phyloP scores from a whole-genome alignment of 768 basidiomycete genomes.

The Amanita muscaria region DNA sequence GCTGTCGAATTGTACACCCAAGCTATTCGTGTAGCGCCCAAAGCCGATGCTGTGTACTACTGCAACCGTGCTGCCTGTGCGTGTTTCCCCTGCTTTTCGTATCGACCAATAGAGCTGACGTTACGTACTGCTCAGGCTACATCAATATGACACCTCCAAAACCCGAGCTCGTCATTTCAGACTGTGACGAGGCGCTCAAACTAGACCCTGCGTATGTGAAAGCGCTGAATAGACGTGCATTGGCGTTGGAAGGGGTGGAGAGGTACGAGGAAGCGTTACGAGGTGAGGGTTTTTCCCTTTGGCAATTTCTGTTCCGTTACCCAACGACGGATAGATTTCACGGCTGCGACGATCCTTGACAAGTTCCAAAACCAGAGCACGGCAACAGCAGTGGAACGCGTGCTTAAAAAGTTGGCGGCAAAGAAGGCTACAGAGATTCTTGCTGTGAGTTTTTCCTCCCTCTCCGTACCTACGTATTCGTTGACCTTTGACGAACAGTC shows the following conservation, averaged over 20 bases:
- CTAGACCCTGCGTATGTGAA: constrained; percentile 84
- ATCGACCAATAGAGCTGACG: not conserved
- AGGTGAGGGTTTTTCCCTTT: constrained; percentile 37
- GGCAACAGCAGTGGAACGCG: constrained; percentile 80
- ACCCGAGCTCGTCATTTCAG: constrained; percentile 71
- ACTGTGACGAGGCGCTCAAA: constrained; percentile 83
- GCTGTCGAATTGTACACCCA: constrained; percentile 64
- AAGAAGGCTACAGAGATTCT: constrained; percentile 69
- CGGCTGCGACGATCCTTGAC: no score
- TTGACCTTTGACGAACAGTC: constrained; percentile 51
- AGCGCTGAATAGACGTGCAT: constrained; percentile 82
- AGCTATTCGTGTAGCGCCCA: constrained; percentile 66
- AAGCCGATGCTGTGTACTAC: constrained; percentile 87
- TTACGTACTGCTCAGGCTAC: constrained; percentile 70
- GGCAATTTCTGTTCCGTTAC: constrained; percentile 39
- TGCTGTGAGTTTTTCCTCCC: constrained; percentile 31
- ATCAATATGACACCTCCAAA: constrained; percentile 85
- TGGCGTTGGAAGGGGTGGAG: constrained; percentile 71
- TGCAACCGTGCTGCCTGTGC: constrained; percentile 95
- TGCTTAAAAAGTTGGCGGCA: constrained; percentile 72
- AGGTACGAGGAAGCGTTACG: constrained; percentile 69
- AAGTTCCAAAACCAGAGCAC: no score
- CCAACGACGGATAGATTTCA: constrained; percentile 77
- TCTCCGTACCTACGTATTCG: constrained; percentile 47
- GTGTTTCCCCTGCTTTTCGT: constrained; percentile 19